Base-by-base conservation (phyloP, 73 alveolate genomes). In the Symbiodinium pilosum region DNA sequence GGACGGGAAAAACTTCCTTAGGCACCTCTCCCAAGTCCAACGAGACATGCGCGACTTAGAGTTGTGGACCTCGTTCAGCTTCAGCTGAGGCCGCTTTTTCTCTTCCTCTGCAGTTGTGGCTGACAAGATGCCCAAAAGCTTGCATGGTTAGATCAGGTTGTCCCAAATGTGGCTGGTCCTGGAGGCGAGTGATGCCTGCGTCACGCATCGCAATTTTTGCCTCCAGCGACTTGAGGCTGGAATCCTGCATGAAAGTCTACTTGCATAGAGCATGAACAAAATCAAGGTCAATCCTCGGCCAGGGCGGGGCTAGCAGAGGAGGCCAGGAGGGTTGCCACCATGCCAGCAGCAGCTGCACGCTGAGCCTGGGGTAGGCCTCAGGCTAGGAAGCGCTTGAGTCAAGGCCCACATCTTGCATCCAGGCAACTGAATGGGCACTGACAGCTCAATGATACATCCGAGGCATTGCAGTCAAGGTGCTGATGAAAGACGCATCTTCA, bases 321-420 rank as follows among this genome's bases (percentile, higher is more conserved):
- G 56, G 88, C 97, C 20, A 91, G 81, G 26, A 69, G 39, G 16
- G 97, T 42, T 0, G 97, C 97, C 51, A 89, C 51, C 89, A 91
- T 69, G 81, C 97, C 52, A 42, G 97, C 97, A 69, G 95, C 95
- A 12, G 95, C 95, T 0, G 97, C 97, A 69, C 71, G 81, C 88
- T 28, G 85, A 12, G 97, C 89, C 56, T 91, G 97, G 24, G 97
- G 97, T 39, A 91, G 39, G 52, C 97, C 97, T 91, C 42, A 32
- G n/a, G n/a, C n/a, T n/a, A n/a, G n/a, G n/a, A n/a, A n/a, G n/a
- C n/a, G n/a, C n/a, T n/a, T n/a, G n/a, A n/a, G n/a, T n/a, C n/a
- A n/a, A n/a, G n/a, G n/a, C n/a, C n/a, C n/a, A n/a, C n/a, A n/a
- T 54, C 73, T 26, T 6, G 34, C 73, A 54, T 54, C 7, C 73